Evolutionary conservation across 129 eudicot genomes (phyloP).

Genomic region (Arctium minus): DNA sequence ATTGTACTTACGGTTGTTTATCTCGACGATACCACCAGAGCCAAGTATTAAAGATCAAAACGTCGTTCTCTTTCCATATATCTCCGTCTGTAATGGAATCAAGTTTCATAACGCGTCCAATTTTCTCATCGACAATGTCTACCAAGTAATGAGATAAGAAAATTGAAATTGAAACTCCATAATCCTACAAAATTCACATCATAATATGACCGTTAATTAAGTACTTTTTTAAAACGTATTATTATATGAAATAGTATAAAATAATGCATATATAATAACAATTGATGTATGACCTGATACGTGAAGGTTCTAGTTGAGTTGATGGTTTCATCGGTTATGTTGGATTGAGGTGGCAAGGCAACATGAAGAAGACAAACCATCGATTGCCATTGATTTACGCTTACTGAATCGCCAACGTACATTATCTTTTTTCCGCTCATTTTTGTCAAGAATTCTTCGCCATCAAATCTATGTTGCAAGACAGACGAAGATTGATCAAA

Average conservation of each 20-base stretch:
- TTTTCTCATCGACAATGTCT: constrained; percentile 32
- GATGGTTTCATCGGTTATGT: neutral
- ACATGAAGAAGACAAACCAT: constrained; percentile 57
- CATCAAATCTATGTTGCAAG: constrained; percentile 39
- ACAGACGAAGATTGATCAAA: neutral
- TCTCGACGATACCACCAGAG: constrained; percentile 76
- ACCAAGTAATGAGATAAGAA: constrained; percentile 50
- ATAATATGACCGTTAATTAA: constrained; percentile 1
- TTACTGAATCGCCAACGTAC: constrained; percentile 64
- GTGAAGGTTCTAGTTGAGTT: constrained; percentile 23
- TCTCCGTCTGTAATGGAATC: constrained; percentile 50
- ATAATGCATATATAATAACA: neutral
- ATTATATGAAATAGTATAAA: neutral
- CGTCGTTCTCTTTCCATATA: constrained; percentile 52
- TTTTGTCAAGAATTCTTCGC: constrained; percentile 34
- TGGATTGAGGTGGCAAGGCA: constrained; percentile 31
- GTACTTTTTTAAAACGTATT: neutral
- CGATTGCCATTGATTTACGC: constrained; percentile 47
- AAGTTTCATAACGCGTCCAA: constrained; percentile 62
- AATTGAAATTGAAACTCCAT: constrained; percentile 45
- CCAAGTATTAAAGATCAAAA: constrained; percentile 78
- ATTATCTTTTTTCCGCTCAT: constrained; percentile 49
- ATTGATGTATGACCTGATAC: constrained; percentile 23
- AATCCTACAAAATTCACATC: constrained; percentile 43
- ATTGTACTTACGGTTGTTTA: constrained; percentile 50